Evolutionary conservation across 257 asterid genomes (phyloP).

Genomic region (Hygrophila difformis): DNA sequence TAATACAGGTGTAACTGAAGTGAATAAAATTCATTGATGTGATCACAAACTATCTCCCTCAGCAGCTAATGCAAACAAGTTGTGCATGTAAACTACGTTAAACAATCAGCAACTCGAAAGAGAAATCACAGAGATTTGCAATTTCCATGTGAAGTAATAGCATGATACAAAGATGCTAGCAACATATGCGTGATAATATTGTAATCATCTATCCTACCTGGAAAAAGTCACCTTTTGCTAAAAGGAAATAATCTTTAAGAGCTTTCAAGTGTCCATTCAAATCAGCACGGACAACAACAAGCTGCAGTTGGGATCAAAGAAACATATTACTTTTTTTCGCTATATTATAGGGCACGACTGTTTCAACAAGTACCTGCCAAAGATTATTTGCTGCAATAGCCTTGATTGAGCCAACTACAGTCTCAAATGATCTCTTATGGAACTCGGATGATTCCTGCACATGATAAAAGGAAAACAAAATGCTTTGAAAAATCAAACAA

Average conservation of each 20-base stretch:
- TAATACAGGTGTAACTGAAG: background rate
- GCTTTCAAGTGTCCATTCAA: conserved; percentile 97
- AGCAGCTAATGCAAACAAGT: too few species aligned
- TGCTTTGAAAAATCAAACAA: conserved; percentile 9
- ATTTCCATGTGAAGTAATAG: too few species aligned
- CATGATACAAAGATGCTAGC: too few species aligned
- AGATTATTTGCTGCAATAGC: conserved; percentile 97
- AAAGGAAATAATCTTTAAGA: conserved; percentile 93
- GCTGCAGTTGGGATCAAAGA: conserved; percentile 47
- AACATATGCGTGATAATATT: too few species aligned
- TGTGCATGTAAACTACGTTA: background rate
- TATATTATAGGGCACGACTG: too few species aligned
- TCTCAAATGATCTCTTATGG: conserved; percentile 90
- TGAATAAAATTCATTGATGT: conserved; percentile 10
- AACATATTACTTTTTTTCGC: conserved; percentile 15
- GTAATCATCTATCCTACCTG: conserved; percentile 46
- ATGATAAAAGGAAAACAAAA: conserved; percentile 19
- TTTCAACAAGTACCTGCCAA: conserved; percentile 72
- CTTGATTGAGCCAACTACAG: conserved; percentile 65
- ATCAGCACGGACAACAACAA: conserved; percentile 97
- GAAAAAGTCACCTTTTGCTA: conserved; percentile 95
- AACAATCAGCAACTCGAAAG: background rate
- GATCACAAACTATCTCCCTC: too few species aligned
- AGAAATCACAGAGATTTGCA: too few species aligned
- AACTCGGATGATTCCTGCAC: conserved; percentile 87